Percentiles rank a stretch among this genome's conserved stretches.
Conservation (phyloP, 192 early-diverging fungal genomes). For the Piromyces finnis region DNA sequence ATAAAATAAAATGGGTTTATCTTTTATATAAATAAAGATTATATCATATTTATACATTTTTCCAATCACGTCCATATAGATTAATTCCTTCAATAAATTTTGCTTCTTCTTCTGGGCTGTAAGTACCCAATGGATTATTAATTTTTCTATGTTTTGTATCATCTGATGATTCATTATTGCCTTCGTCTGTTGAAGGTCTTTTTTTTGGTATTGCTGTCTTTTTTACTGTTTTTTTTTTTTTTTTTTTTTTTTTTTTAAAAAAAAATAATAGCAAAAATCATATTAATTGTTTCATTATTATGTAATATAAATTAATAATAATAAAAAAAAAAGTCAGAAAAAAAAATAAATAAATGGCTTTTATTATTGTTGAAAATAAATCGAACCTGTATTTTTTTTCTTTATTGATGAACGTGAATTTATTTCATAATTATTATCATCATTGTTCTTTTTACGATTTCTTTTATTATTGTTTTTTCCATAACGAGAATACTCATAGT, state of each 20-base stretch:
- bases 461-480: slow-evolving; percentile 19
- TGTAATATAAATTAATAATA: too few species aligned
- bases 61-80: slow-evolving; percentile 67
- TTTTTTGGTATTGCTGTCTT: not conserved
- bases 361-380: too few species aligned
- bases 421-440: not conserved
- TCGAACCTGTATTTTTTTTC: slow-evolving; percentile 11
- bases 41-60: slow-evolving; percentile 38
- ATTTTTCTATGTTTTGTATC: slow-evolving; percentile 3
- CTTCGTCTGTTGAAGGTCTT: not conserved
- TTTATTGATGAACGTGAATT: not conserved
- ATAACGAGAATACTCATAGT: slow-evolving; percentile 6
- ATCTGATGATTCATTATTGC: not conserved
- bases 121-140: slow-evolving; percentile 40
- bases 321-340: too few species aligned
- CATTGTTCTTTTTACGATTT: slow-evolving; percentile 4
- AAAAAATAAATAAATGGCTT: too few species aligned
- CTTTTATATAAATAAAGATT: too few species aligned
- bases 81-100: slow-evolving; percentile 62
- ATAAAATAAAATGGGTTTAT: too few species aligned
- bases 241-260: not conserved
- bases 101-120: slow-evolving; percentile 54
- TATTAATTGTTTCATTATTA: too few species aligned
- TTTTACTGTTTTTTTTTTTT: not conserved
- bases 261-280: too few species aligned